Evolutionary conservation across 176 grass and related monocot genomes (phyloP).

Genomic region (Raddia distichophylla): DNA sequence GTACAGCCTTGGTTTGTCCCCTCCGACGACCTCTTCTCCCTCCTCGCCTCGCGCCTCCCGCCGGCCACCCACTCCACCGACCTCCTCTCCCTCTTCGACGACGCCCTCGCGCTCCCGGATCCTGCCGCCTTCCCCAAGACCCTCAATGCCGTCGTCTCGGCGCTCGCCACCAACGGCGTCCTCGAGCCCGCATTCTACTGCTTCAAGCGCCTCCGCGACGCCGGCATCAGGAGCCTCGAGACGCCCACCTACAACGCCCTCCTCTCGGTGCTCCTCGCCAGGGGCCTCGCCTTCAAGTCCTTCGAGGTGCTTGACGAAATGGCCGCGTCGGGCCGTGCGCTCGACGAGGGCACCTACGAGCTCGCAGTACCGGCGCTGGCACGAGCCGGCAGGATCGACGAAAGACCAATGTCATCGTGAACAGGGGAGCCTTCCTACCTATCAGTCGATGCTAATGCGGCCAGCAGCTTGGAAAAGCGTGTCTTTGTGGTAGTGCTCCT

Average conservation of each 20-base stretch:
- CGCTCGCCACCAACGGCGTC: constrained; percentile 54
- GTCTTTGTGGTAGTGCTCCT: neutral
- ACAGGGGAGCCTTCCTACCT: neutral
- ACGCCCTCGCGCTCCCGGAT: constrained; percentile 62
- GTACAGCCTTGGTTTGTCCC: constrained; percentile 71
- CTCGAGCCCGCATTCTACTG: constrained; percentile 79
- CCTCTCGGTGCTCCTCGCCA: constrained; percentile 77
- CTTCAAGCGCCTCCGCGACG: constrained; percentile 88
- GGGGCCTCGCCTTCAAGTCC: constrained; percentile 85
- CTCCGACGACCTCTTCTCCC: constrained; percentile 51
- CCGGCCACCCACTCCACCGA: constrained; percentile 55
- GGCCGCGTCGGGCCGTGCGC: constrained; percentile 46
- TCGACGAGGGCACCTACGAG: constrained; percentile 75
- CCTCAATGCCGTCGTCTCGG: constrained; percentile 60
- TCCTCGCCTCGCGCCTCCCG: constrained; percentile 53
- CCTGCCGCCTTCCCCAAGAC: constrained; percentile 62
- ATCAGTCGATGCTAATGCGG: too few relatives aligned
- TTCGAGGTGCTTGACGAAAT: constrained; percentile 92
- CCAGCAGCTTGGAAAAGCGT: constrained; percentile 25
- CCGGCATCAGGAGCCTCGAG: constrained; percentile 48
- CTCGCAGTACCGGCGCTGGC: constrained; percentile 80
- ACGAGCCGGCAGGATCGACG: constrained; percentile 74
- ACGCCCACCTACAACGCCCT: constrained; percentile 77
- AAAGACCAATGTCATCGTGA: neutral
- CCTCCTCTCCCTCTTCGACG: constrained; percentile 63